These are phyloP conservation scores for Phytophthora ohioensis DNA, from an alignment of 352 stramenopile species.

Conservation along the genomic window DNA sequence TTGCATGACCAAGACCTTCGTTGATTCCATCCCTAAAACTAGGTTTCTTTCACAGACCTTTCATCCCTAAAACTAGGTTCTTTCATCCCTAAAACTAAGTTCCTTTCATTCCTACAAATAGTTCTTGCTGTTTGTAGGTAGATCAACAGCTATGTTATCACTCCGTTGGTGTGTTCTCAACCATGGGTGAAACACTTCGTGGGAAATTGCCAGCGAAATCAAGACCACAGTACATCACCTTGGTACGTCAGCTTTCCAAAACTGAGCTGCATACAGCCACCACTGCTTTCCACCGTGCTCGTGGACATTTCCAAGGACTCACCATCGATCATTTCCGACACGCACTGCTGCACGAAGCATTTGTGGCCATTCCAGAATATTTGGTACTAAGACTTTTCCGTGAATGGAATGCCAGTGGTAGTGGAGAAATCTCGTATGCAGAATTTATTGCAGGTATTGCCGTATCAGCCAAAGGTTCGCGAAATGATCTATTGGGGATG, in stretches of 20 bases:
- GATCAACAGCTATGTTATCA: neutral
- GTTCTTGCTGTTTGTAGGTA: neutral
- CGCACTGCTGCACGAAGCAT: constrained; percentile 49
- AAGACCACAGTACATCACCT: neutral
- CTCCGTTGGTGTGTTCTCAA: neutral
- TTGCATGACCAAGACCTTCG: neutral
- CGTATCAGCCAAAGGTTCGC: constrained; percentile 43
- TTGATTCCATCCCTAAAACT: neutral
- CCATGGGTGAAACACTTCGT: neutral
- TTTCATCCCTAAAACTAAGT: too few species aligned
- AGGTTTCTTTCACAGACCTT: neutral
- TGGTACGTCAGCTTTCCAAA: constrained; percentile 29
- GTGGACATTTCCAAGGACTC: constrained; percentile 43
- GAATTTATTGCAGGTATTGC: constrained; percentile 51
- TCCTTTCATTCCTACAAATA: neutral
- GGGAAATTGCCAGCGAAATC: neutral
- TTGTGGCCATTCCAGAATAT: constrained; percentile 39
- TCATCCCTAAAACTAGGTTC: too few species aligned
- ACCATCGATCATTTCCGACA: constrained; percentile 46
- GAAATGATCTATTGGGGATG: constrained; percentile 55
- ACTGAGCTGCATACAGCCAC: constrained; percentile 35
- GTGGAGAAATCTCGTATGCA: constrained; percentile 35
- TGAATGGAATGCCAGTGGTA: constrained; percentile 43
- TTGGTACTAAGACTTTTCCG: constrained; percentile 47
- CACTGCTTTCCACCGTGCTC: constrained; percentile 53